phyloP scores from a whole-genome alignment of 768 basidiomycete species.

The Macrolepiota dolichaula region DNA sequence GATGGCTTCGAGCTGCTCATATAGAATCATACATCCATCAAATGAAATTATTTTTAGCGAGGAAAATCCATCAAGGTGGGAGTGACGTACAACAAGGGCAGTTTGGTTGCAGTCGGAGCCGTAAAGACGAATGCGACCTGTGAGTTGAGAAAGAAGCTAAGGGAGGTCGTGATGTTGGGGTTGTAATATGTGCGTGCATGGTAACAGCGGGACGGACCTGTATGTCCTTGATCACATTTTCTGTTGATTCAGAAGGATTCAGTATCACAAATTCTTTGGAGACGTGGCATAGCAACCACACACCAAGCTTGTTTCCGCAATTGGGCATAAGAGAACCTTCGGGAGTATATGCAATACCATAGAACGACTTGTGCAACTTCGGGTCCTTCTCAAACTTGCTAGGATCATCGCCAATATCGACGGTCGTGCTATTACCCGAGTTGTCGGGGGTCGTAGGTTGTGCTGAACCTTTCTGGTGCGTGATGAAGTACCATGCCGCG shows the following conservation, averaged over 20 bases:
- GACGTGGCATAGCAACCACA: slow-evolving; percentile 9
- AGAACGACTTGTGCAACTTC: slow-evolving; percentile 69
- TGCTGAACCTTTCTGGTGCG: slow-evolving; percentile 39
- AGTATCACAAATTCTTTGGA: neutral
- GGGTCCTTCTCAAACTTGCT: slow-evolving; percentile 68
- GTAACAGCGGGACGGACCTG: slow-evolving; percentile 40
- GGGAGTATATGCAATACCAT: slow-evolving; percentile 87
- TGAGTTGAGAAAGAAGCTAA: slow-evolving; percentile 82
- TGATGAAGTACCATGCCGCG: slow-evolving; percentile 61
- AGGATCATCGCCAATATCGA: slow-evolving; percentile 47
- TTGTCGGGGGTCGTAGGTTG: slow-evolving; percentile 5
- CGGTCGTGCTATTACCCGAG: neutral
- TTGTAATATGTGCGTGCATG: neutral
- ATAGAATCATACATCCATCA: neutral
- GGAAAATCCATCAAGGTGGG: neutral
- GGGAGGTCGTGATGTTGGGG: neutral
- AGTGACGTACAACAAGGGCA: slow-evolving; percentile 57
- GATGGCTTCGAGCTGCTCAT: slow-evolving; percentile 75
- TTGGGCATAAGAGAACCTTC: slow-evolving; percentile 59
- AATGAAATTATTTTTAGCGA: neutral
- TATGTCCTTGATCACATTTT: slow-evolving; percentile 63
- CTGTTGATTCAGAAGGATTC: slow-evolving; percentile 25
- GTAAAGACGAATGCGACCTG: slow-evolving; percentile 75
- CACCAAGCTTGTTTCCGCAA: slow-evolving; percentile 56
- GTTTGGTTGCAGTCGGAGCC: slow-evolving; percentile 86